Evolutionary conservation across 2,329 filamentous ascomycete species (phyloP).

Genomic region (Bipolaris victoriae): DNA sequence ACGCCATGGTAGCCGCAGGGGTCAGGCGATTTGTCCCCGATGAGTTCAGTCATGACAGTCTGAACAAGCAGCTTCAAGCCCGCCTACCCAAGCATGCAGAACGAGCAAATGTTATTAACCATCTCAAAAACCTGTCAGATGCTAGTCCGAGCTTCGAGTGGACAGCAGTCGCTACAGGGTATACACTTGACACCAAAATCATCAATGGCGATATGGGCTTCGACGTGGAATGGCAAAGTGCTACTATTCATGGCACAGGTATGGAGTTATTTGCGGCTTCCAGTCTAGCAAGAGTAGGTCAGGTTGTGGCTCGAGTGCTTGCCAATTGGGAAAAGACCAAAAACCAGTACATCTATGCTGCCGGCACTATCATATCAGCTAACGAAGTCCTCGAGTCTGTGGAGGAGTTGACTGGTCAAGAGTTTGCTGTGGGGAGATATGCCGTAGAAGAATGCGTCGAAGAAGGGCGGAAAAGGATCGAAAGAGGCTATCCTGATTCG

Average conservation of each 20-base stretch:
- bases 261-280: slow-evolving; percentile 46
- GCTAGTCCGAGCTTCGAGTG: slow-evolving; percentile 35
- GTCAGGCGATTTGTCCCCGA: slow-evolving; percentile 52
- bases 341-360: slow-evolving; percentile 47
- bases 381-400: slow-evolving; percentile 41
- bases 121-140: slow-evolving; percentile 30
- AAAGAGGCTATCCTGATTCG: slow-evolving; percentile 48
- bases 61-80: slow-evolving; percentile 39
- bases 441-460: slow-evolving; percentile 44
- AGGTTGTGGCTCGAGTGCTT: slow-evolving; percentile 34
- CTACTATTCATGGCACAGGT: slow-evolving; percentile 47
- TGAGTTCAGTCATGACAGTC: slow-evolving; percentile 50
- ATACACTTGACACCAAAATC: slow-evolving; percentile 41
- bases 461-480: slow-evolving; percentile 45
- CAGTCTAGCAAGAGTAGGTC: slow-evolving; percentile 42
- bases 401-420: slow-evolving; percentile 33
- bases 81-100: slow-evolving; percentile 39
- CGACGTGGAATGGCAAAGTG: slow-evolving; percentile 50
- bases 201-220: slow-evolving; percentile 46
- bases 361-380: slow-evolving; percentile 40
- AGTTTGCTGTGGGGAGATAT: slow-evolving; percentile 42
- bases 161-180: slow-evolving; percentile 45
- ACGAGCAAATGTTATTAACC: slow-evolving; percentile 38
- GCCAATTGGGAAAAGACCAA: slow-evolving; percentile 42
- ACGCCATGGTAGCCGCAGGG: slow-evolving; percentile 49